Conservation (phyloP, 345 rosid genomes). For the Erodium maritimum region DNA sequence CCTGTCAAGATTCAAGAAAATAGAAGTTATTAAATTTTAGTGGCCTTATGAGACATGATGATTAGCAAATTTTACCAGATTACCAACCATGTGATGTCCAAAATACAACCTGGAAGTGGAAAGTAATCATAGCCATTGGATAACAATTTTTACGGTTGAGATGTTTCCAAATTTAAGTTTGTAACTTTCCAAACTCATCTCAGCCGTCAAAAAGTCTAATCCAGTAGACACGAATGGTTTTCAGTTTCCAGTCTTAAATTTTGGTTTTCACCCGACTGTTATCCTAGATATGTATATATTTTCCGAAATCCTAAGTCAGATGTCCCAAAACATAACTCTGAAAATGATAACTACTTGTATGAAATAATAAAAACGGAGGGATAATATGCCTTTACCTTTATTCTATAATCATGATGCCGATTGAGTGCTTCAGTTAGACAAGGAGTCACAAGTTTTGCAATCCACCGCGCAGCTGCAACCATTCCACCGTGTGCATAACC, state of each 20-base stretch:
- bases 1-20: conserved; percentile 25
- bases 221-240: no score
- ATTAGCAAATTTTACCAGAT: background rate
- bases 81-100: background rate
- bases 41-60: conserved; percentile 2
- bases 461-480: conserved; percentile 99
- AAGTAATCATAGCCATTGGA: no score
- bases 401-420: conserved; percentile 57
- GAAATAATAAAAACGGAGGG: background rate
- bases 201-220: no score
- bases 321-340: no score
- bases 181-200: no score
- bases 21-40: conserved; percentile 2
- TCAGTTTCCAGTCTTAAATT: no score
- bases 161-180: no score
- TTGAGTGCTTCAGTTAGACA: conserved; percentile 57
- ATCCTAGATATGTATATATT: no score
- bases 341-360: no score
- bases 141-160: no score
- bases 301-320: background rate
- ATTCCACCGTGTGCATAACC: conserved; percentile 98
- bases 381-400: conserved; percentile 34
- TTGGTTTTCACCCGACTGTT: no score
- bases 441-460: conserved; percentile 84
- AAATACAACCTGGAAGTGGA: no score